These are phyloP conservation scores for Heliamphora exappendiculata DNA, from an alignment of 148 eudicot species.

Conservation along the genomic window DNA sequence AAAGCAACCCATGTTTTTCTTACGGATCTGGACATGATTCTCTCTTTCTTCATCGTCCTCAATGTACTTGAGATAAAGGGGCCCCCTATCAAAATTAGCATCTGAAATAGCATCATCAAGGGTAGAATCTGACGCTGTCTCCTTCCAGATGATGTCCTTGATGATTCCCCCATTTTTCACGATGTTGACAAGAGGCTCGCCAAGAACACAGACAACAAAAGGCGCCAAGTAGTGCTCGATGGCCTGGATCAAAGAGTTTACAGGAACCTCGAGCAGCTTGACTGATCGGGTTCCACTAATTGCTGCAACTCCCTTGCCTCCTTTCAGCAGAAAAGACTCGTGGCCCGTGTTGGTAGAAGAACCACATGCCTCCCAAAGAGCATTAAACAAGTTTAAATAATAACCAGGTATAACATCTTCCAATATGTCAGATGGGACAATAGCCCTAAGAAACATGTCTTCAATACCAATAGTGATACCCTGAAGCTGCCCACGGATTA, in stretches of 20 bases:
- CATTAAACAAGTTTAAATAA: conserved; percentile 55
- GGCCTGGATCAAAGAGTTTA: conserved; percentile 44
- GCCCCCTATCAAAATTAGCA: conserved; percentile 32
- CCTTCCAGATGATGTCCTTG: conserved; percentile 44
- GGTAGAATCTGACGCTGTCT: conserved; percentile 27
- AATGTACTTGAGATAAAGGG: conserved; percentile 61
- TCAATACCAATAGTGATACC: conserved; percentile 75
- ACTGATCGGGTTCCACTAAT: conserved; percentile 84
- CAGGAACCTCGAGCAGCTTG: conserved; percentile 76
- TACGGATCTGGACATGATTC: conserved; percentile 23
- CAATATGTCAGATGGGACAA: conserved; percentile 45
- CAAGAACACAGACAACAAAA: conserved; percentile 76
- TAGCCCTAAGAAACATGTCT: conserved; percentile 84
- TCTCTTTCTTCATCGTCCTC: conserved; percentile 48
- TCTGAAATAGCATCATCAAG: conserved; percentile 22
- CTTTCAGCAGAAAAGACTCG: conserved; percentile 70
- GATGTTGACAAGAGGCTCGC: conserved; percentile 57
- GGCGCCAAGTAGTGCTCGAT: conserved; percentile 60
- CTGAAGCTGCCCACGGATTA: conserved; percentile 70
- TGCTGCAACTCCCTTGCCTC: conserved; percentile 69
- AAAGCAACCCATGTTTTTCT: conserved; percentile 61
- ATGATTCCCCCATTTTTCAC: conserved; percentile 63
- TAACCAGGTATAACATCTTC: conserved; percentile 38
- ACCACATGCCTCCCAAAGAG: conserved; percentile 95
- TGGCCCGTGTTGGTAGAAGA: conserved; percentile 64